Base-by-base conservation (phyloP, 2,329 filamentous ascomycete species). In the Pyrenophora graminea region DNA sequence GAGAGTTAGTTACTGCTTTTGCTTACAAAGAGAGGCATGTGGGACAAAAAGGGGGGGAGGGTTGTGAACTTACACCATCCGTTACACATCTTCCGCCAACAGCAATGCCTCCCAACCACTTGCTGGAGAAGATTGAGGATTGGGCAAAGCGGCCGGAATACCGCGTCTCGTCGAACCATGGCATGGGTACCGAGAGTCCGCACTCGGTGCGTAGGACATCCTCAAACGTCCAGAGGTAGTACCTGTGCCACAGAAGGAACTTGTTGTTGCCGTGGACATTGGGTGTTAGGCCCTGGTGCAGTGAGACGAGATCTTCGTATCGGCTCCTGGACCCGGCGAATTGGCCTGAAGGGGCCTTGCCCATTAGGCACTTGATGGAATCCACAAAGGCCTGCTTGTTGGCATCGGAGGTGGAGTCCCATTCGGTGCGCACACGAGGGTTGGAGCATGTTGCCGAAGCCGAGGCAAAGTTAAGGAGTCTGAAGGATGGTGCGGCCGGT, bases 211-310 rank as follows among this genome's bases (percentile, higher is more conserved):
- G 74, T 10, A 79, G 63, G 7, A 74, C 63, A 21, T 73, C 60
- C 61, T 79, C 76, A 53, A 76, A 77, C 3, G 65, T 61, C 66
- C 77, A 73, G 32, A 69, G 59, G 60, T 67, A 74, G 63, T 76
- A 75, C 32, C 76, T 68, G 64, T 78, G 76, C 76, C 76, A 78
- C 23, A 75, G 59, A 19, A 76, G 59, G 67, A 77, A 77, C 49
- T 71, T 72, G 44, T 55, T 39, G 53, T 66, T 72, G 25, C 55
- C 55, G 50, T 72, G 69, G 2, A 72, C 67, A 42, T 70, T 69
- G 40, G 63, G 63, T 1, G 68, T 72, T 18, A 70, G 51, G 3
- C 41, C 55, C 52, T 72, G 69, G 60, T 72, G 69, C 17, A 72
- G 61, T 21, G 66, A 63, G 30, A 71, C 67, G 13, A 71, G 39